These are phyloP conservation scores for Globisporangium echinulatum DNA, from an alignment of 352 stramenopile genomes.

Conservation along the genomic window DNA sequence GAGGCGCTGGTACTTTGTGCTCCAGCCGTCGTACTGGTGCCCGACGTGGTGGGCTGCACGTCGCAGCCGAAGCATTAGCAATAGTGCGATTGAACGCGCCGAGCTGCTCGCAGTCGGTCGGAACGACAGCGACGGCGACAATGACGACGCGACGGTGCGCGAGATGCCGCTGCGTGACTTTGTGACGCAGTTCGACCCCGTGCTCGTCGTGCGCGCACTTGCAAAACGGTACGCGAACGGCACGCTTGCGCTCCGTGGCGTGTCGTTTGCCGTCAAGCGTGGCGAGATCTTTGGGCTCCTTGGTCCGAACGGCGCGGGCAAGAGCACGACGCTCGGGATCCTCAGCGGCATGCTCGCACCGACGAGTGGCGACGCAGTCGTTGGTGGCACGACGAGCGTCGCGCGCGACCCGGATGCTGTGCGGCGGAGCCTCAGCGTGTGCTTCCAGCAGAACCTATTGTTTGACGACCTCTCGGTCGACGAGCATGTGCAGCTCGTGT, in stretches of 20 bases:
- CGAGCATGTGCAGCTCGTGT: slow-evolving; percentile 39
- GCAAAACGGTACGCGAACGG: slow-evolving; percentile 71
- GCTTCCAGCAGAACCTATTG: slow-evolving; percentile 84
- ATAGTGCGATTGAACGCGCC: slow-evolving; percentile 13
- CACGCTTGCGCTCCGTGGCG: slow-evolving; percentile 70
- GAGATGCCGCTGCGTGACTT: slow-evolving; percentile 56
- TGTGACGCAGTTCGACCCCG: slow-evolving; percentile 44
- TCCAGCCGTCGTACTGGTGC: slow-evolving; percentile 83
- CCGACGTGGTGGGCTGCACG: slow-evolving; percentile 1
- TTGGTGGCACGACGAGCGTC: slow-evolving; percentile 67
- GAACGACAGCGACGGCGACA: slow-evolving; percentile 9
- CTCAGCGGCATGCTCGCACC: slow-evolving; percentile 53
- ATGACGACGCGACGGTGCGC: slow-evolving; percentile 52
- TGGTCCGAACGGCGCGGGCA: slow-evolving; percentile 73
- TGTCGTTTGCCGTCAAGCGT: slow-evolving; percentile 78
- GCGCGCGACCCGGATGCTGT: slow-evolving; percentile 69
- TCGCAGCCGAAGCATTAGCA: not conserved
- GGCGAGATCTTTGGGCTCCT: slow-evolving; percentile 69
- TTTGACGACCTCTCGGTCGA: slow-evolving; percentile 75
- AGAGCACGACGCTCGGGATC: slow-evolving; percentile 76
- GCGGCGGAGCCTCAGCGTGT: slow-evolving; percentile 68
- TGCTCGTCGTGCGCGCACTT: slow-evolving; percentile 48
- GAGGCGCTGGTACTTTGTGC: slow-evolving; percentile 91
- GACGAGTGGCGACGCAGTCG: slow-evolving; percentile 40
- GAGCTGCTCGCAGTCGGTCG: slow-evolving; percentile 8